Conservation (phyloP, 257 asterid genomes). For the Rauvolfia tetraphylla region DNA sequence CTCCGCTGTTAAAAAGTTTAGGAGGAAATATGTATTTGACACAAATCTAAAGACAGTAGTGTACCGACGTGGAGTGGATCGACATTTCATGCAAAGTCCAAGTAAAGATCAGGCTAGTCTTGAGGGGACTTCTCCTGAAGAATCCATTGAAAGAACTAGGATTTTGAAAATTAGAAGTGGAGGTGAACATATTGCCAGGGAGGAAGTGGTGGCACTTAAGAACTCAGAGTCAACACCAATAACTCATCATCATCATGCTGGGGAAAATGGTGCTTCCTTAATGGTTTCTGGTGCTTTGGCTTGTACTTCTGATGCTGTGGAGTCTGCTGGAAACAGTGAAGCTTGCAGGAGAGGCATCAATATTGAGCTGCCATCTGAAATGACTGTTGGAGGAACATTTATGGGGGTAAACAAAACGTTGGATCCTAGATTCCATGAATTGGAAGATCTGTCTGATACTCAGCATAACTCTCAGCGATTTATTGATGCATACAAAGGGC, state of each 20-base stretch:
- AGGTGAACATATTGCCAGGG: conserved; percentile 21
- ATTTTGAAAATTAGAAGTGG: conserved; percentile 32
- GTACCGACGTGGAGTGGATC: conserved; percentile 30
- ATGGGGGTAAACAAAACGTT: conserved; percentile 38
- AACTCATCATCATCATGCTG: conserved; percentile 30
- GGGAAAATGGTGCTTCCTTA: conserved; percentile 27
- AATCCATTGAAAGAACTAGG: conserved; percentile 27
- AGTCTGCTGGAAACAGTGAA: conserved; percentile 25
- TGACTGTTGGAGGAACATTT: conserved; percentile 34
- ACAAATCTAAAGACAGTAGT: conserved; percentile 39
- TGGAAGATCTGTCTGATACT: conserved; percentile 30
- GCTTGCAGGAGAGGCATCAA: conserved; percentile 3
- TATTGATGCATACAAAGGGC: conserved; percentile 28
- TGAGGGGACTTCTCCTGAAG: conserved; percentile 25
- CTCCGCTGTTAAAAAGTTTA: conserved; percentile 32
- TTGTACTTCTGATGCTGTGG: conserved; percentile 27
- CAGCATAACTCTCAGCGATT: conserved; percentile 30
- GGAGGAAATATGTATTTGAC: conserved; percentile 25
- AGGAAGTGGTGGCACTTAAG: conserved; percentile 27
- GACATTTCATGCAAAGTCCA: conserved; percentile 22
- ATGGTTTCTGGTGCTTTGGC: conserved; percentile 19
- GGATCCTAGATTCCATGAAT: conserved; percentile 36
- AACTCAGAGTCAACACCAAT: conserved; percentile 28
- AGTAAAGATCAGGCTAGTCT: conserved; percentile 19
- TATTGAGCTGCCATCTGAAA: conserved; percentile 32